A percentile compares a stretch with the other conserved stretches of the same genome.
These are phyloP conservation scores for Tetragonia tetragonoides DNA, from an alignment of 148 eudicot genomes.

Conservation along the genomic window DNA sequence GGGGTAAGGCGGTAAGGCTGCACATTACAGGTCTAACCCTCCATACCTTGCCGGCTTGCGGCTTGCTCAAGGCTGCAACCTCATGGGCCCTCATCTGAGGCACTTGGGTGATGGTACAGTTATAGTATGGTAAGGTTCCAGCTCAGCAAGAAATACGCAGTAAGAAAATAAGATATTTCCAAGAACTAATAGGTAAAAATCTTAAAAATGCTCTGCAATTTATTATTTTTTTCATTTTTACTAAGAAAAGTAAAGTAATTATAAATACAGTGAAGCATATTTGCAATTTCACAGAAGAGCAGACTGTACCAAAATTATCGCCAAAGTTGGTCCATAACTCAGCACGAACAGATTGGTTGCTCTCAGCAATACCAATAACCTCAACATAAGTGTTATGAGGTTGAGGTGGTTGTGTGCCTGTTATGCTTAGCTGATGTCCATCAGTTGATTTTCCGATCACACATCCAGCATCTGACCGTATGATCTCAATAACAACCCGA, in stretches of 20 bases:
- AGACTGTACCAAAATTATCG: constrained; percentile 58
- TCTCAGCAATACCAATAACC: constrained; percentile 88
- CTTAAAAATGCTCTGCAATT: background rate
- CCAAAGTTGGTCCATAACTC: constrained; percentile 73
- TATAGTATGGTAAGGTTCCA: too few species aligned
- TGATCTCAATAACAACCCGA: constrained; percentile 72
- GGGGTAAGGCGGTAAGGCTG: background rate
- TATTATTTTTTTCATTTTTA: too few species aligned
- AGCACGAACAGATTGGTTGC: constrained; percentile 55
- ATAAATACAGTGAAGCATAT: background rate
- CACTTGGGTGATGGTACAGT: too few species aligned
- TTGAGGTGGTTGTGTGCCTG: constrained; percentile 50
- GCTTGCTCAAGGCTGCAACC: too few species aligned
- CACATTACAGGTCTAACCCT: too few species aligned
- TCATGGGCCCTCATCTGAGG: too few species aligned
- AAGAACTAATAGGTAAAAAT: background rate
- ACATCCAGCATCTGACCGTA: constrained; percentile 52
- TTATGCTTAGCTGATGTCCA: constrained; percentile 67
- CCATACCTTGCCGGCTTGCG: too few species aligned
- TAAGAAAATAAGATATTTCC: background rate
- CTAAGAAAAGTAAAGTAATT: background rate
- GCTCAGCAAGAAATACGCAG: background rate
- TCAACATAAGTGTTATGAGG: constrained; percentile 71
- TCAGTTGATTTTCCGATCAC: constrained; percentile 75
- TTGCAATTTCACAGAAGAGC: background rate